Conservation (phyloP, 108 stramenopile species). For the Fragilariopsis cylindrus region DNA sequence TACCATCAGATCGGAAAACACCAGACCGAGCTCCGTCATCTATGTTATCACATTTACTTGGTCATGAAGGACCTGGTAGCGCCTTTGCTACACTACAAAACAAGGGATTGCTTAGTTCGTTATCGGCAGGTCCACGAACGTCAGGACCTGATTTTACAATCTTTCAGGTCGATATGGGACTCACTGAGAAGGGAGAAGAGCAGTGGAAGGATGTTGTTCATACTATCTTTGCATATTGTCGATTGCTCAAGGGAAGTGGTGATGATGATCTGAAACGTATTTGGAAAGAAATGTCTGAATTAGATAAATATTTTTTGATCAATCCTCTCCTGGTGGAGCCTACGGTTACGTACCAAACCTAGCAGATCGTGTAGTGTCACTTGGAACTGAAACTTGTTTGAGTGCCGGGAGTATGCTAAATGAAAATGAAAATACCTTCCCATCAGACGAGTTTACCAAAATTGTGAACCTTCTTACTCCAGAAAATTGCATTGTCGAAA, state of each 20-base stretch:
- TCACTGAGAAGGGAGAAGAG: conserved; percentile 79
- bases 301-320: conserved; percentile 72
- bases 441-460: conserved; percentile 44
- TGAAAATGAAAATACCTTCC: conserved; percentile 60
- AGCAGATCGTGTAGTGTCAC: conserved; percentile 47
- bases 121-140: conserved; percentile 63
- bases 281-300: conserved; percentile 56
- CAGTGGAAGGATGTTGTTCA: conserved; percentile 68
- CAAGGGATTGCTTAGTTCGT: conserved; percentile 51
- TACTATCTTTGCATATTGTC: conserved; percentile 65
- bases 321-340: conserved; percentile 70
- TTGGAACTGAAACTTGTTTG: conserved; percentile 72
- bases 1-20: conserved; percentile 43
- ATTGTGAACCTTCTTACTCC: conserved; percentile 48
- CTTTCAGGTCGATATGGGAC: conserved; percentile 66
- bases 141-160: conserved; percentile 64
- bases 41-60: conserved; percentile 69
- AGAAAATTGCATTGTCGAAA: conserved; percentile 76
- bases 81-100: conserved; percentile 74
- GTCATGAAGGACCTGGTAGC: conserved; percentile 79
- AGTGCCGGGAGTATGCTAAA: conserved; percentile 73
- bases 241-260: conserved; percentile 33
- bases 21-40: conserved; percentile 66
- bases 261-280: conserved; percentile 34
- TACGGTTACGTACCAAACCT: conserved; percentile 70